phyloP scores from a whole-genome alignment of 768 basidiomycete species.

The Mycena galericulata region DNA sequence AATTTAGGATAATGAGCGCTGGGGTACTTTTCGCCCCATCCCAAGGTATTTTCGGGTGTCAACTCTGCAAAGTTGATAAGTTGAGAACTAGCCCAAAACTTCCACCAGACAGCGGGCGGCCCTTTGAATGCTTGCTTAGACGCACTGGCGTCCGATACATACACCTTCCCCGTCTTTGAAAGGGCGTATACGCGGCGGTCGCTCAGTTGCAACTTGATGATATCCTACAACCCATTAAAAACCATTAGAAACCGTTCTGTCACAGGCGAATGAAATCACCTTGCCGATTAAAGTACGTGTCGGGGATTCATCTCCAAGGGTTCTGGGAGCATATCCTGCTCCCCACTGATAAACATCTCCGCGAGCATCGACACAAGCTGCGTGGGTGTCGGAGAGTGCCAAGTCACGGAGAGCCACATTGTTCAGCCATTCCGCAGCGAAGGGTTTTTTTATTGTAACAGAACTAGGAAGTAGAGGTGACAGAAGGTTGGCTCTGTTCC shows the following conservation, averaged over 20 bases:
- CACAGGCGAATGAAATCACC: constrained; percentile 51
- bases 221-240: constrained; percentile 61
- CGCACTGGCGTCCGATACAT: constrained; percentile 68
- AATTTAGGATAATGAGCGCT: constrained; percentile 2
- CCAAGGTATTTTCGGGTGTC: constrained; percentile 64
- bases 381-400: constrained; percentile 72
- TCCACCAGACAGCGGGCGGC: constrained; percentile 69
- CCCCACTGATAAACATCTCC: constrained; percentile 93
- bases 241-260: constrained; percentile 4
- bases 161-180: constrained; percentile 81
- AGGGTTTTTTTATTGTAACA: constrained; percentile 62
- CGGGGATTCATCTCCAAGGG: constrained; percentile 49
- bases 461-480: constrained; percentile 51
- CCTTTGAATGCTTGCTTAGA: constrained; percentile 55
- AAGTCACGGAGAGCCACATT: constrained; percentile 81
- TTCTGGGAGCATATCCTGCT: constrained; percentile 58
- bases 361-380: constrained; percentile 80
- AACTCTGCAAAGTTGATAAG: constrained; percentile 71
- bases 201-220: constrained; percentile 71
- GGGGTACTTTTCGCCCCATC: constrained; percentile 75
- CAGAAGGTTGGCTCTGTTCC: constrained; percentile 59
- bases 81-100: constrained; percentile 66
- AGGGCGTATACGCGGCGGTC: constrained; percentile 79
- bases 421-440: constrained; percentile 68
- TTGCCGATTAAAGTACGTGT: constrained; percentile 72